These are phyloP conservation scores for Kodamaea lidongshanica DNA, from an alignment of 805 yeast genomes.

Conservation along the genomic window DNA sequence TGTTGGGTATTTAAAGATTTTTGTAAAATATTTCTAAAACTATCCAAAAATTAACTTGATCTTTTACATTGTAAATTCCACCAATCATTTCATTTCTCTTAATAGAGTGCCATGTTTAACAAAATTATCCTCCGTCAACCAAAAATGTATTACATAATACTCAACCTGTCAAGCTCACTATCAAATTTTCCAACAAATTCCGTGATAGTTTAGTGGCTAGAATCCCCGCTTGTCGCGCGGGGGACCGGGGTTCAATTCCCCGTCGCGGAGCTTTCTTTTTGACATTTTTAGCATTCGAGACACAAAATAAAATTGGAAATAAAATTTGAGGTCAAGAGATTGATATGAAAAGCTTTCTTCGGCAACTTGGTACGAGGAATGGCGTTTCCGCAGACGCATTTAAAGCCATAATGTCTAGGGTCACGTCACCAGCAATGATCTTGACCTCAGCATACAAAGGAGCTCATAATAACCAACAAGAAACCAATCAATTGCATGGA, in stretches of 20 bases:
- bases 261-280: conserved; percentile 16
- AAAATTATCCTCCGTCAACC: too few species aligned
- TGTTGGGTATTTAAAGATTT: not conserved
- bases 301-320: not conserved
- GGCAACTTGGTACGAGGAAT: too few species aligned
- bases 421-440: conserved; percentile 39
- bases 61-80: too few species aligned
- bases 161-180: too few species aligned
- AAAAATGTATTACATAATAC: too few species aligned
- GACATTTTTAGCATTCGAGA: not conserved
- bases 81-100: too few species aligned
- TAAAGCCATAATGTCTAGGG: conserved; percentile 30
- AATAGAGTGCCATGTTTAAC: too few species aligned
- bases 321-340: not conserved
- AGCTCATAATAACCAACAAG: conserved; percentile 1
- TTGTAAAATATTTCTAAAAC: too few species aligned
- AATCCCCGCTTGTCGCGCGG: conserved; percentile 20
- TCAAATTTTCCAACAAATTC: too few species aligned
- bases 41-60: too few species aligned
- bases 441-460: conserved; percentile 37
- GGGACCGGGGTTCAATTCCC: conserved; percentile 21
- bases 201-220: too few species aligned
- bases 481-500: conserved; percentile 45
- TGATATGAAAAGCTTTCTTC: conserved; percentile 3
- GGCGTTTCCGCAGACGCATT: conserved; percentile 14